These are phyloP conservation scores for Solanum hybrid DNA, from an alignment of 305 asterid genomes.

Conservation along the genomic window DNA sequence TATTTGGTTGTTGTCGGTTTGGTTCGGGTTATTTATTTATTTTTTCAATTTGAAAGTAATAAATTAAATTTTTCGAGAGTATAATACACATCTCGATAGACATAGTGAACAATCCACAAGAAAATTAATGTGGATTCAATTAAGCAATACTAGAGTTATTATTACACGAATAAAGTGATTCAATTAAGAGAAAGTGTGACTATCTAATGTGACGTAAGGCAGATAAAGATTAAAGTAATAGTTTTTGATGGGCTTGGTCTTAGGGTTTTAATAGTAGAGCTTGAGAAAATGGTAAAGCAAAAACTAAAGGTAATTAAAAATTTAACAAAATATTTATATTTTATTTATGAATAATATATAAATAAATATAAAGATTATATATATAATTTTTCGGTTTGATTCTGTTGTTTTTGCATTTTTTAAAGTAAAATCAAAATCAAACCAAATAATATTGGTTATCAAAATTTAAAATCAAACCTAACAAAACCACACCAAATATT, in stretches of 20 bases:
- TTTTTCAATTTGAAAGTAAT: neutral
- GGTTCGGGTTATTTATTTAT: neutral
- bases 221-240: neutral
- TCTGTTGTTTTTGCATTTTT: too few relatives aligned
- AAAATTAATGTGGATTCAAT: too few relatives aligned
- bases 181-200: neutral
- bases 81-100: neutral
- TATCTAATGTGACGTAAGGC: neutral
- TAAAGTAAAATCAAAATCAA: neutral
- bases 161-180: too few relatives aligned
- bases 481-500: neutral
- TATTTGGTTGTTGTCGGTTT: too few relatives aligned
- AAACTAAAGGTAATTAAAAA: too few relatives aligned
- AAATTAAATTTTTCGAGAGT: neutral
- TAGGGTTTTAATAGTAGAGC: neutral
- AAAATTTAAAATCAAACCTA: neutral
- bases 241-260: neutral
- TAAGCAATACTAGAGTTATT: neutral
- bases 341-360: too few relatives aligned
- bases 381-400: too few relatives aligned
- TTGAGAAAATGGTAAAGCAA: neutral
- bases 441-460: too few relatives aligned
- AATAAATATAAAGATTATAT: too few relatives aligned
- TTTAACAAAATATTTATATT: too few relatives aligned
- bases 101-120: neutral